Conservation (phyloP, 192 early-diverging fungal species). For the Physocladia obscura region DNA sequence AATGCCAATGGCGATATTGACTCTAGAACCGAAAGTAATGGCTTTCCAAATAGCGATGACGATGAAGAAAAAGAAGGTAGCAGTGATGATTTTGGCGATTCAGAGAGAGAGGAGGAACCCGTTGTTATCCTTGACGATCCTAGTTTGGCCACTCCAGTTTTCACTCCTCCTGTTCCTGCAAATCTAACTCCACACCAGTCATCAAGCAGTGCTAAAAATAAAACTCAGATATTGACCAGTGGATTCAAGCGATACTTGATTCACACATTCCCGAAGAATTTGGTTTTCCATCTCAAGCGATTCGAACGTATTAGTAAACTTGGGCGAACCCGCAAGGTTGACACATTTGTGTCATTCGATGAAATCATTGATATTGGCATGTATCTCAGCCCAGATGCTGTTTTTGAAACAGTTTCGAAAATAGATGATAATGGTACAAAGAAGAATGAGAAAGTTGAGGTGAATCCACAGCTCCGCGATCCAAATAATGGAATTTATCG, state of each 20-base stretch:
- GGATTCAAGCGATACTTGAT: constrained; percentile 51
- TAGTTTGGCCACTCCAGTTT: not conserved
- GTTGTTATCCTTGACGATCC: too few species aligned
- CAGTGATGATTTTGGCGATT: too few species aligned
- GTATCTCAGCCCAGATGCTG: constrained; percentile 36
- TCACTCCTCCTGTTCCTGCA: not conserved
- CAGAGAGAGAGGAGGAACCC: too few species aligned
- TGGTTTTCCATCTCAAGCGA: constrained; percentile 51
- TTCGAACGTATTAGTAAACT: constrained; percentile 33
- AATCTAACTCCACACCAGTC: not conserved
- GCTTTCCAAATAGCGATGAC: too few species aligned
- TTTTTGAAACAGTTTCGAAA: constrained; percentile 9
- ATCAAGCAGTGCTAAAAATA: not conserved
- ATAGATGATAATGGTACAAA: not conserved
- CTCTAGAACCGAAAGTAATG: too few species aligned
- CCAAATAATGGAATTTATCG: constrained; percentile 34
- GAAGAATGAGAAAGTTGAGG: not conserved
- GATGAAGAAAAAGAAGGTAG: too few species aligned
- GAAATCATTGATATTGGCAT: constrained; percentile 38
- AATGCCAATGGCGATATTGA: too few species aligned
- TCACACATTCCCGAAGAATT: constrained; percentile 36
- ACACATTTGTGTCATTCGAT: constrained; percentile 39
- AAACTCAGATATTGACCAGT: constrained; percentile 11
- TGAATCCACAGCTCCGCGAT: not conserved
- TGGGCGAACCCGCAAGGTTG: constrained; percentile 36